A percentile compares a stretch with the other conserved stretches of the same genome.
Evolutionary conservation across 2,329 filamentous ascomycete species (phyloP).

Genomic region (Apiospora phragmitis): DNA sequence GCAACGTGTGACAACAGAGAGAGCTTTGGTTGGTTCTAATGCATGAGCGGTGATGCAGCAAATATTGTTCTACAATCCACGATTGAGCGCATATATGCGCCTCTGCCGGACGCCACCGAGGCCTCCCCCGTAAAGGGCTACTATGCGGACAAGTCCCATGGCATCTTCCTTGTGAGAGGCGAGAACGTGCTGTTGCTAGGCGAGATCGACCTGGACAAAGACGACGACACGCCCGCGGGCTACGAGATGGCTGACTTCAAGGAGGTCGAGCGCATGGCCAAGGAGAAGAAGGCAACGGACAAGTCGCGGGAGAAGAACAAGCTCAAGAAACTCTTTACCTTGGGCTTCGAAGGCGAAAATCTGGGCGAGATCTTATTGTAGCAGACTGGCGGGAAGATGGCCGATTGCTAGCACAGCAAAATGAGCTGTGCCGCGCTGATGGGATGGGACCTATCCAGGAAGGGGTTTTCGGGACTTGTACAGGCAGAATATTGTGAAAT

Average conservation of each 20-base stretch:
- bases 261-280: conserved; percentile 71
- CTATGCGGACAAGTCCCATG: conserved; percentile 82
- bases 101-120: conserved; percentile 29
- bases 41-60: conserved; percentile 51
- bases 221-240: conserved; percentile 78
- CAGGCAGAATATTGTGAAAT: conserved; percentile 68
- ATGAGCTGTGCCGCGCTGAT: neutral
- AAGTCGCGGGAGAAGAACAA: conserved; percentile 73
- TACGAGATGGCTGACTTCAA: conserved; percentile 67
- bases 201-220: conserved; percentile 95
- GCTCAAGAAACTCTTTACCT: conserved; percentile 67
- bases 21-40: neutral
- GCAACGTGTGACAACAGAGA: neutral
- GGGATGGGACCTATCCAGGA: neutral
- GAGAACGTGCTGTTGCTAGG: conserved; percentile 96
- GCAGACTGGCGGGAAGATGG: conserved; percentile 38
- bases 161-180: conserved; percentile 88
- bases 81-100: conserved; percentile 77
- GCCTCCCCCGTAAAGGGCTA: conserved; percentile 42
- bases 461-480: conserved; percentile 4
- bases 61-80: conserved; percentile 95
- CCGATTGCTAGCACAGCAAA: conserved; percentile 1
- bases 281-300: conserved; percentile 67
- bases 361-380: conserved; percentile 69
- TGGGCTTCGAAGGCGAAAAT: conserved; percentile 89